Conservation (phyloP, 163 green algal genomes). For the Chlorella variabilis region DNA sequence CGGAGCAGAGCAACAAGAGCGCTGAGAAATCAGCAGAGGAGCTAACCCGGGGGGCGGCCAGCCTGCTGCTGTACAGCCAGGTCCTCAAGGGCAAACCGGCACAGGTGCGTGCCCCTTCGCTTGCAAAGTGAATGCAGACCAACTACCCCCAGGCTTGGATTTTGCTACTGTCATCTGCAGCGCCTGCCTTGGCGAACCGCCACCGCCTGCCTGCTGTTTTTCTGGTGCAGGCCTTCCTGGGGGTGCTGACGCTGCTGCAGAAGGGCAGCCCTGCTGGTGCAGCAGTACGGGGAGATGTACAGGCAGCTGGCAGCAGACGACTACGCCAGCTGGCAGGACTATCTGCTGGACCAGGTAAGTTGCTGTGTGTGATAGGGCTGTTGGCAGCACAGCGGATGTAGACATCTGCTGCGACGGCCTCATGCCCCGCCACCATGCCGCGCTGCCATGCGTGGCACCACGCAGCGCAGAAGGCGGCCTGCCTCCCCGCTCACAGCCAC, state of each 20-base stretch:
- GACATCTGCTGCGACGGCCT: too few relatives aligned
- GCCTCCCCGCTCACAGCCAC: not conserved
- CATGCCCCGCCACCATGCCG: too few relatives aligned
- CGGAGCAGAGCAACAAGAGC: not conserved
- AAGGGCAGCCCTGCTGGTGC: conserved; percentile 55
- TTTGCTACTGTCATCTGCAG: too few relatives aligned
- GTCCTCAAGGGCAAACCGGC: conserved; percentile 27
- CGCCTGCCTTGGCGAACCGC: too few relatives aligned
- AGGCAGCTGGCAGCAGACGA: conserved; percentile 55
- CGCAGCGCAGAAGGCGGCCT: too few relatives aligned
- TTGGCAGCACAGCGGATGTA: not conserved
- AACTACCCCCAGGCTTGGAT: too few relatives aligned
- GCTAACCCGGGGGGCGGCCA: conserved; percentile 22
- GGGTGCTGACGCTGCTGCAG: conserved; percentile 41
- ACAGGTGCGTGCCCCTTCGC: too few relatives aligned
- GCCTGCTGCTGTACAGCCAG: conserved; percentile 37
- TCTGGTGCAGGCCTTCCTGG: conserved; percentile 32
- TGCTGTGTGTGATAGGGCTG: not conserved
- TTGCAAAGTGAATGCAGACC: too few relatives aligned
- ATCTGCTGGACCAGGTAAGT: conserved; percentile 54
- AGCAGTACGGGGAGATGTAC: conserved; percentile 66
- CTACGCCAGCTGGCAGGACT: conserved; percentile 63
- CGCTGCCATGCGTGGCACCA: too few relatives aligned
- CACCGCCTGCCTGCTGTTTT: too few relatives aligned
- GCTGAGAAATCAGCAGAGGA: conserved; percentile 42